These are phyloP conservation scores for Dactylellina leptospora DNA, from an alignment of 2,329 filamentous ascomycete genomes.

Conservation along the genomic window DNA sequence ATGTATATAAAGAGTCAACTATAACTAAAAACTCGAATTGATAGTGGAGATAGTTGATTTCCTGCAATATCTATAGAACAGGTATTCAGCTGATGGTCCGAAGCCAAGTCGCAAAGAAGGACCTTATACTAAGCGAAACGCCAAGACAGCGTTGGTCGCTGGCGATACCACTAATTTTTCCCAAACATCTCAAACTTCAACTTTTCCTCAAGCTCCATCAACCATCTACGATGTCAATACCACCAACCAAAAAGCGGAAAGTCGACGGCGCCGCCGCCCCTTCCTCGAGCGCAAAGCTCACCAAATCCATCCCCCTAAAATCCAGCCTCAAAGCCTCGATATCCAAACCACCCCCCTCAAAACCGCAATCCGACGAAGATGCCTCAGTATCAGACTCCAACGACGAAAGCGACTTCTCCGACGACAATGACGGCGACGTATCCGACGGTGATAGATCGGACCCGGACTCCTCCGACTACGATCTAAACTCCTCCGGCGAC, in stretches of 20 bases:
- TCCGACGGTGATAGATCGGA: constrained; percentile 60
- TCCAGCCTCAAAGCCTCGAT: constrained; percentile 26
- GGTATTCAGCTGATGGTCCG: too few relatives aligned
- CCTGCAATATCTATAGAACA: too few relatives aligned
- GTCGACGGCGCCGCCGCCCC: constrained; percentile 19
- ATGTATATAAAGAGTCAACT: too few relatives aligned
- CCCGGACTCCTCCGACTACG: constrained; percentile 57
- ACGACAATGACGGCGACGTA: constrained; percentile 58
- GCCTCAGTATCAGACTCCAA: constrained; percentile 3
- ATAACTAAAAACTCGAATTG: too few relatives aligned
- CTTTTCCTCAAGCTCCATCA: neutral
- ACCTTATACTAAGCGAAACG: too few relatives aligned
- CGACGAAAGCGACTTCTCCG: constrained; percentile 23
- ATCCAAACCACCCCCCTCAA: constrained; percentile 8
- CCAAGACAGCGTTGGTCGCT: too few relatives aligned
- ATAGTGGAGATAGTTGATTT: too few relatives aligned
- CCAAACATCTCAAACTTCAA: constrained; percentile 17
- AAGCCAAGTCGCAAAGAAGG: too few relatives aligned
- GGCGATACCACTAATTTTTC: too few relatives aligned
- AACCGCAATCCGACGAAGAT: constrained; percentile 5
- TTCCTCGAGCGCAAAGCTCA: constrained; percentile 28
- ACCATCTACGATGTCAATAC: constrained; percentile 39
- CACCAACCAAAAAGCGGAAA: constrained; percentile 49
- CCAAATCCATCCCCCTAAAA: constrained; percentile 36
- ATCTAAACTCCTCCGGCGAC: constrained; percentile 61